Base-by-base conservation (phyloP, 805 yeast species). In the Lachancea kluyveri region DNA sequence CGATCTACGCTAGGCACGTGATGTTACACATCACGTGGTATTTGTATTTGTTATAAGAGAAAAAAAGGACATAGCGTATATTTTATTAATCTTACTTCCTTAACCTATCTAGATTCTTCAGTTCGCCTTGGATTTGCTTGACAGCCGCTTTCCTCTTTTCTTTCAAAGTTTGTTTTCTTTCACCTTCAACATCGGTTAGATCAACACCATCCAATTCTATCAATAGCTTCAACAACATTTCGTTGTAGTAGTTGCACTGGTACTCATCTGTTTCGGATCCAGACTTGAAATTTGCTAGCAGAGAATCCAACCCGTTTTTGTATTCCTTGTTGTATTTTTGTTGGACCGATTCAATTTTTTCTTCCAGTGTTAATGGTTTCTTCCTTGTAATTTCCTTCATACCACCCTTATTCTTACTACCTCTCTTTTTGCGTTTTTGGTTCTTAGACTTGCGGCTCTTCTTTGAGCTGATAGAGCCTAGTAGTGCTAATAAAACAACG, bases 201-300 rank as follows among this genome's bases (percentile, higher is more conserved):
- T 78, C 81, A 21, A 83, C 64, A 3, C 72, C 77, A 46, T 83
- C 94, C 33, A 83, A 60, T 39, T 68, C 72, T 66, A 82, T 67
- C 42, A 81, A 55, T 40, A 78, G 66, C 50, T 80, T 79, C 52
- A 82, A 61, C 25, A 82, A 57, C 67, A 70, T 70, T 53, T 82
- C 94, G 45, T 77, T 79, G 52, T 65, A 75, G 50, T 66, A 81
- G 31, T 70, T 68, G 43, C 64, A 68, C 47, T 71, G 69, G 52
- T 74, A 79, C 7, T 40, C 41, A 11, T 46, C 36, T 24, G 54
- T 46, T 21, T 55, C 60, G 16, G 49, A 42, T 11, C 24, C 18
- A 4, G 44, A 26, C 20, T 53, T 45, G 31, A 39, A 57, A 2
- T 33, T 36, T 16, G 40, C 45, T 7, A 46, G 18, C 8, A 54